These are phyloP conservation scores for Lithospermum erythrorhizon DNA, from an alignment of 257 asterid genomes.

Conservation along the genomic window DNA sequence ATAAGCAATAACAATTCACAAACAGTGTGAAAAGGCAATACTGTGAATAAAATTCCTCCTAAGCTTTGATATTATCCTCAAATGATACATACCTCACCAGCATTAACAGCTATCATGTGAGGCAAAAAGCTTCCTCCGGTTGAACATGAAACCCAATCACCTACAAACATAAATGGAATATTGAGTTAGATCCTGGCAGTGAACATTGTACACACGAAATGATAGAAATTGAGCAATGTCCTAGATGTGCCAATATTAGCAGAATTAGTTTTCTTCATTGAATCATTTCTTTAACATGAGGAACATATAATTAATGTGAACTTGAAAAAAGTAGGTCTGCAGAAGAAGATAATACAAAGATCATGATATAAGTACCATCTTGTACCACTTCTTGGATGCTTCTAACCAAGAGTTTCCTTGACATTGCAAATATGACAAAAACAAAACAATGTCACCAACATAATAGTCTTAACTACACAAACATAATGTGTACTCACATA, in stretches of 20 bases:
- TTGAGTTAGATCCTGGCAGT: not conserved
- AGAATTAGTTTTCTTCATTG: too few species aligned
- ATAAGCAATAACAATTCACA: not conserved
- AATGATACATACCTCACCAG: conserved; percentile 53
- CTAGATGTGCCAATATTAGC: not conserved
- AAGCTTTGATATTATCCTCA: not conserved
- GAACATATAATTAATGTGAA: too few species aligned
- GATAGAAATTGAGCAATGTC: not conserved
- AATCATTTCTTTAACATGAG: too few species aligned
- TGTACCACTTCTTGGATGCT: too few species aligned
- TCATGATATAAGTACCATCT: too few species aligned
- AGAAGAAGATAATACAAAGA: too few species aligned
- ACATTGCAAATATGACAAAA: not conserved
- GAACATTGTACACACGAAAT: not conserved
- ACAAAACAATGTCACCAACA: not conserved
- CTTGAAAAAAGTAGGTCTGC: too few species aligned
- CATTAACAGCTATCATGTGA: conserved; percentile 45
- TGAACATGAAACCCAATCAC: conserved; percentile 47
- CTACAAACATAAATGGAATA: conserved; percentile 20
- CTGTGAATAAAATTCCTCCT: not conserved
- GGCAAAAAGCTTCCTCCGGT: conserved; percentile 67
- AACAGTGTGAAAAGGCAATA: not conserved
- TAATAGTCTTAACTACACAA: too few species aligned
- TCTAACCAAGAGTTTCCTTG: too few species aligned
- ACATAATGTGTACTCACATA: too few species aligned